Conservation (phyloP, 768 basidiomycete species). For the Antrodiella citrinella region DNA sequence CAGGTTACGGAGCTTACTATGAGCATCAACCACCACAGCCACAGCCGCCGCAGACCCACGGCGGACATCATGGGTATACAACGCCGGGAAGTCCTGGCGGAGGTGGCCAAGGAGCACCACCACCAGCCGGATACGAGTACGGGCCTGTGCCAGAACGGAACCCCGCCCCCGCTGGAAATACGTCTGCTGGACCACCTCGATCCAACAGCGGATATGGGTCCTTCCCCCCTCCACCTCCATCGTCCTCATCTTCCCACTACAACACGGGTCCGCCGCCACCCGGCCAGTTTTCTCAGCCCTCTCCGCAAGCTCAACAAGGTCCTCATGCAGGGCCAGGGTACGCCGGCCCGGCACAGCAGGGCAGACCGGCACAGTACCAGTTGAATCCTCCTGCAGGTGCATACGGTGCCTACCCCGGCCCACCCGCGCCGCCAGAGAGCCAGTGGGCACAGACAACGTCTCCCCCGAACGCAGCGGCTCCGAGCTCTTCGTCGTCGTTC, state of each 20-base stretch:
- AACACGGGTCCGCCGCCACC: background rate
- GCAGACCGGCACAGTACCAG: background rate
- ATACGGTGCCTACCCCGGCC: background rate
- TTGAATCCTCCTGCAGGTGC: background rate
- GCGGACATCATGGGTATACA: too few relatives aligned
- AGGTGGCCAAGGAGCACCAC: background rate
- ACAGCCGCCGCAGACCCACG: slow-evolving; percentile 3
- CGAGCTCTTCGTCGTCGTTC: too few relatives aligned
- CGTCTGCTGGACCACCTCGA: too few relatives aligned
- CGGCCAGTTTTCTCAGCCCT: too few relatives aligned
- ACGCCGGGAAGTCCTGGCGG: too few relatives aligned
- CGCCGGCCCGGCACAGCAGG: too few relatives aligned
- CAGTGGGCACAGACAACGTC: background rate
- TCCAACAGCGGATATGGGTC: background rate
- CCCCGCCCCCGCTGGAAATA: too few relatives aligned
- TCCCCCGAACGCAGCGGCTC: too few relatives aligned
- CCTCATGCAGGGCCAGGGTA: background rate
- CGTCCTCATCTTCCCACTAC: background rate
- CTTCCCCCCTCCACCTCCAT: background rate
- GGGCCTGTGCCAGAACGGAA: background rate
- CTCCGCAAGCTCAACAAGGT: background rate
- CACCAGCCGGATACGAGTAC: background rate
- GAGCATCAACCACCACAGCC: slow-evolving; percentile 10
- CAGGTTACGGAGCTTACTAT: background rate
- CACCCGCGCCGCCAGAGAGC: background rate